These are phyloP conservation scores for Cicer cuneatum DNA, from an alignment of 306 rosid species.

Conservation along the genomic window DNA sequence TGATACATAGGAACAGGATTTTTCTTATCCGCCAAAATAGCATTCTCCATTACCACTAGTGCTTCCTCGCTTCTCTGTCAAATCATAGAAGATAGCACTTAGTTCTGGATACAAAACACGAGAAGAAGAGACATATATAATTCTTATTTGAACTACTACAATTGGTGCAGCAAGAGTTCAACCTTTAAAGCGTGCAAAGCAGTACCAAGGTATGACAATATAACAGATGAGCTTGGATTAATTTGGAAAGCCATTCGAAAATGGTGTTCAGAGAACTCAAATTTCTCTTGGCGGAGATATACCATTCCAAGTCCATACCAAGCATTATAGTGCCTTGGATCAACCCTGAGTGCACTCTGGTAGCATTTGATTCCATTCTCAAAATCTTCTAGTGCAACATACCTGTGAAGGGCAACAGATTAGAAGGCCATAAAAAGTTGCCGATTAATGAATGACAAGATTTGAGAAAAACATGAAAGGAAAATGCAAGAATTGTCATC, in stretches of 20 bases:
- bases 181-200: slow-evolving; percentile 90
- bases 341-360: slow-evolving; percentile 90
- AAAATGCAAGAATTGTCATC: background rate
- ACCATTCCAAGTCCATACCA: slow-evolving; percentile 99
- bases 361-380: slow-evolving; percentile 93
- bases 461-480: background rate
- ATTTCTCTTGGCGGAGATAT: slow-evolving; percentile 93
- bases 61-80: slow-evolving; percentile 89
- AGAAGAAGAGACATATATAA: slow-evolving; percentile 18
- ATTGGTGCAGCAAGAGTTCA: slow-evolving; percentile 42
- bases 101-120: slow-evolving; percentile 16
- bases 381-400: slow-evolving; percentile 93
- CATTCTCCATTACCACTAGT: slow-evolving; percentile 85
- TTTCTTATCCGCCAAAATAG: slow-evolving; percentile 89
- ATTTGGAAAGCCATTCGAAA: slow-evolving; percentile 85
- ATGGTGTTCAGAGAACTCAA: slow-evolving; percentile 93
- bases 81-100: slow-evolving; percentile 37
- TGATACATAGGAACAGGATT: slow-evolving; percentile 99
- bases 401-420: slow-evolving; percentile 57
- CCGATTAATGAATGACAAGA: background rate
- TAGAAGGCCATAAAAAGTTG: slow-evolving; percentile 40
- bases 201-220: slow-evolving; percentile 91
- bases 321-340: slow-evolving; percentile 90
- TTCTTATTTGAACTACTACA: slow-evolving; percentile 39
- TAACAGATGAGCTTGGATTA: slow-evolving; percentile 87